phyloP scores from a whole-genome alignment of 2,329 filamentous ascomycete species.

The Zalaria obscura region DNA sequence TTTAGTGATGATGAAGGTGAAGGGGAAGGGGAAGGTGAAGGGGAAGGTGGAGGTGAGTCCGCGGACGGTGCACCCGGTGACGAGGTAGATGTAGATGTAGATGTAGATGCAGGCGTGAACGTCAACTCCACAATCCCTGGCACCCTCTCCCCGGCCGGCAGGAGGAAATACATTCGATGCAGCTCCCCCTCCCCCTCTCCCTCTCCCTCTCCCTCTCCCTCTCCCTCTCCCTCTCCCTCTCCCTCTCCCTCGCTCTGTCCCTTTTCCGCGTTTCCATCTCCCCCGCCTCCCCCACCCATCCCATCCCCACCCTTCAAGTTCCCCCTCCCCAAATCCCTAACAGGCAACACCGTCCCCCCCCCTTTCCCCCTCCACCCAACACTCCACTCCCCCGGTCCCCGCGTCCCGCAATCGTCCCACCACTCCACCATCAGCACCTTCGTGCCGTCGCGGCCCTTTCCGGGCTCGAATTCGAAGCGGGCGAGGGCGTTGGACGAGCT shows the following conservation, averaged over 20 bases:
- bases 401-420: constrained; percentile 47
- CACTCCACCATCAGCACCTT: constrained; percentile 92
- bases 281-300: constrained; percentile 8
- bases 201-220: constrained; percentile 30
- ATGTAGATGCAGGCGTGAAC: constrained; percentile 23
- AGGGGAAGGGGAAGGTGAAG: too few relatives aligned
- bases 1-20: too few relatives aligned
- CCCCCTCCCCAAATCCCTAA: constrained; percentile 34
- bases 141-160: constrained; percentile 57
- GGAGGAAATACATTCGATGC: constrained; percentile 64
- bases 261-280: constrained; percentile 28
- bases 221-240: constrained; percentile 6
- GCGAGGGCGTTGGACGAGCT: constrained; percentile 49
- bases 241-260: constrained; percentile 36
- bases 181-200: constrained; percentile 28
- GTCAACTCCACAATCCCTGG: constrained; percentile 58
- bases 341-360: constrained; percentile 48
- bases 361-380: constrained; percentile 70
- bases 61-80: too few relatives aligned
- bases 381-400: constrained; percentile 48
- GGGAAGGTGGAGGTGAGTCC: too few relatives aligned
- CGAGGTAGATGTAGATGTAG: too few relatives aligned
- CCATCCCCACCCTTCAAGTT: constrained; percentile 1
- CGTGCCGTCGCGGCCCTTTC: constrained; percentile 64
- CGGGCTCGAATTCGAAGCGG: constrained; percentile 75